Conservation (phyloP, 1,284 basidiomycete genomes). For the Boletus mariae region DNA sequence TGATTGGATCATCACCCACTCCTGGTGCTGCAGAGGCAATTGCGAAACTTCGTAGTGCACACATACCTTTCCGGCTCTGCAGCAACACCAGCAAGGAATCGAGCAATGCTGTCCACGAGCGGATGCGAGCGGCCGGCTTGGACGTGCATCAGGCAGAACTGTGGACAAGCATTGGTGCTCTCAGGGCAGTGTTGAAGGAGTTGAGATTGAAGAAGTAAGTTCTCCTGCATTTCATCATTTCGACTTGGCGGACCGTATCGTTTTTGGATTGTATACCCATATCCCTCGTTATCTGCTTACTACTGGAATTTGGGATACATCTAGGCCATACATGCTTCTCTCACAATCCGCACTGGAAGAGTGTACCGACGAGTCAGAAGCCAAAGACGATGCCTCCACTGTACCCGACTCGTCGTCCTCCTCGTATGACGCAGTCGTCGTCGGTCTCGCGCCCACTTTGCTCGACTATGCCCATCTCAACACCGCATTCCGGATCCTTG, state of each 20-base stretch:
- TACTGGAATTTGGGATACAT: not conserved
- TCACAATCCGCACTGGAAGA: constrained; percentile 57
- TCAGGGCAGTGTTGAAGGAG: constrained; percentile 44
- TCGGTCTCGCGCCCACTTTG: constrained; percentile 56
- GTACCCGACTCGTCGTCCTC: not conserved
- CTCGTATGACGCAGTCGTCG: constrained; percentile 58
- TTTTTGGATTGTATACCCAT: too few species aligned
- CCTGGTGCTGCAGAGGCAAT: constrained; percentile 50
- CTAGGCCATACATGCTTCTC: constrained; percentile 58
- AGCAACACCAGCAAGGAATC: constrained; percentile 60
- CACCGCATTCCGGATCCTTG: constrained; percentile 62
- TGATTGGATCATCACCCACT: constrained; percentile 51
- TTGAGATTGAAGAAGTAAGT: constrained; percentile 43
- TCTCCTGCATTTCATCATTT: not conserved
- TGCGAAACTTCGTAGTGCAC: constrained; percentile 40
- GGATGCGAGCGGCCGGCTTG: constrained; percentile 51
- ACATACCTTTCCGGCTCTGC: constrained; percentile 61
- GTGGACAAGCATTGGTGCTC: constrained; percentile 63
- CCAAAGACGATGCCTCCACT: not conserved
- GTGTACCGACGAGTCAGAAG: constrained; percentile 25
- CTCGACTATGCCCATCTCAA: constrained; percentile 60
- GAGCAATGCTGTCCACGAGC: constrained; percentile 38
- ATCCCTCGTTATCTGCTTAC: too few species aligned
- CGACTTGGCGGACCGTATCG: too few species aligned
- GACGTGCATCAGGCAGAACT: constrained; percentile 37